Evolutionary conservation across 441 rosid species (phyloP).

Genomic region (Populus hybrid): DNA sequence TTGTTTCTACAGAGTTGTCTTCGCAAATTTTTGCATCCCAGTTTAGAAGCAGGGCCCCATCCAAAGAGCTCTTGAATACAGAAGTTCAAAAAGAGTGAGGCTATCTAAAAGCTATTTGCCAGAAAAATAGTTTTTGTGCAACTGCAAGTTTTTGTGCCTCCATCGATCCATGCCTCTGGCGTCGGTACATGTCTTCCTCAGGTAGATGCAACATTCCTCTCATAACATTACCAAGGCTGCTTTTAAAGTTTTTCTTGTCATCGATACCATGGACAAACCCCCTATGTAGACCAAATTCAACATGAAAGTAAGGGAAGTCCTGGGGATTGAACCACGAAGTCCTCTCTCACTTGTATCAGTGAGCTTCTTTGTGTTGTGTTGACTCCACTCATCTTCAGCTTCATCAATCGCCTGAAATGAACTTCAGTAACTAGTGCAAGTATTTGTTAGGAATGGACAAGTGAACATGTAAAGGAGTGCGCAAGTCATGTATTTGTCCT

Average conservation of each 20-base stretch:
- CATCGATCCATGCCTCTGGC: conserved; percentile 54
- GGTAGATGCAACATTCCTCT: conserved; percentile 78
- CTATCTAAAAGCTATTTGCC: too few relatives aligned
- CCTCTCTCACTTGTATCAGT: conserved; percentile 84
- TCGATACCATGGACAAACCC: conserved; percentile 93
- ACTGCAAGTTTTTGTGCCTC: conserved; percentile 74
- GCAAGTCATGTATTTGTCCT: background rate
- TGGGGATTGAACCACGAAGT: conserved; percentile 71
- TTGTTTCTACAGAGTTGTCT: too few relatives aligned
- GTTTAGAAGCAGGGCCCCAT: too few relatives aligned
- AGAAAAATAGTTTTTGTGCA: background rate
- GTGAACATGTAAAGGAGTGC: background rate
- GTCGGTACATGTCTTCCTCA: conserved; percentile 84
- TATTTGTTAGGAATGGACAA: background rate
- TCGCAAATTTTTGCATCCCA: too few relatives aligned
- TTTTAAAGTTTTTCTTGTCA: conserved; percentile 70
- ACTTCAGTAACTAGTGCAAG: background rate
- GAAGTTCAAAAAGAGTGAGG: too few relatives aligned
- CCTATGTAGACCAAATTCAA: conserved; percentile 71
- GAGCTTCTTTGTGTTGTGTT: conserved; percentile 91
- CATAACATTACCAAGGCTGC: conserved; percentile 80
- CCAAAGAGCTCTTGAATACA: too few relatives aligned
- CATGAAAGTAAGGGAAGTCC: conserved; percentile 91
- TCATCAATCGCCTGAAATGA: conserved; percentile 29
- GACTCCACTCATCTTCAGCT: conserved; percentile 98